These are phyloP conservation scores for Malassezia vespertilionis DNA, from an alignment of 1,284 basidiomycete genomes.

Conservation along the genomic window DNA sequence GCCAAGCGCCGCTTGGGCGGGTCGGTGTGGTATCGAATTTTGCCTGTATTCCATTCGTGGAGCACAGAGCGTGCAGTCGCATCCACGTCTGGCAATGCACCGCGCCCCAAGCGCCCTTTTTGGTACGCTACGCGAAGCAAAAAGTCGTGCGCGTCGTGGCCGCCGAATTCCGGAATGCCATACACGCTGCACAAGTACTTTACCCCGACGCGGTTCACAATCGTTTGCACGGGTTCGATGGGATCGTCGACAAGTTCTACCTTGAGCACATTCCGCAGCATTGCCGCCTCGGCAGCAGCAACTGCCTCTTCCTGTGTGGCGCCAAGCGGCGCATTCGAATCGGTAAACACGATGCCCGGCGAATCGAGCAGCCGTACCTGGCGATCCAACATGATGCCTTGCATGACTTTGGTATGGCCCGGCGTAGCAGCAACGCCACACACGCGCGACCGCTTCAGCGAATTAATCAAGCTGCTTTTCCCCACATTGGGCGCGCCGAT, in stretches of 20 bases:
- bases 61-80: constrained; percentile 73
- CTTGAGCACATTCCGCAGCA: constrained; percentile 77
- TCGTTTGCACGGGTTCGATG: constrained; percentile 50
- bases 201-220: constrained; percentile 33
- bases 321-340: constrained; percentile 18
- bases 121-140: constrained; percentile 78
- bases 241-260: constrained; percentile 86
- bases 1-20: constrained; percentile 61
- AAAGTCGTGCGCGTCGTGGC: constrained; percentile 64
- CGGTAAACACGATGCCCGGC: constrained; percentile 67
- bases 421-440: constrained; percentile 90
- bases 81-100: constrained; percentile 79
- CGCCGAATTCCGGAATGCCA: constrained; percentile 26
- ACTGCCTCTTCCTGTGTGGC: constrained; percentile 11
- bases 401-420: constrained; percentile 88
- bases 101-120: constrained; percentile 55
- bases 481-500: constrained; percentile 97
- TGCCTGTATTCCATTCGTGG: constrained; percentile 90
- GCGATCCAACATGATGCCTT: constrained; percentile 82
- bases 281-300: constrained; percentile 22
- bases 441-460: constrained; percentile 59
- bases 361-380: constrained; percentile 86
- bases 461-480: constrained; percentile 90
- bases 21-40: constrained; percentile 74
- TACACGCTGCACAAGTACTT: constrained; percentile 32